Conservation (phyloP, 129 eudicot genomes). For the Escallonia herrerae region DNA sequence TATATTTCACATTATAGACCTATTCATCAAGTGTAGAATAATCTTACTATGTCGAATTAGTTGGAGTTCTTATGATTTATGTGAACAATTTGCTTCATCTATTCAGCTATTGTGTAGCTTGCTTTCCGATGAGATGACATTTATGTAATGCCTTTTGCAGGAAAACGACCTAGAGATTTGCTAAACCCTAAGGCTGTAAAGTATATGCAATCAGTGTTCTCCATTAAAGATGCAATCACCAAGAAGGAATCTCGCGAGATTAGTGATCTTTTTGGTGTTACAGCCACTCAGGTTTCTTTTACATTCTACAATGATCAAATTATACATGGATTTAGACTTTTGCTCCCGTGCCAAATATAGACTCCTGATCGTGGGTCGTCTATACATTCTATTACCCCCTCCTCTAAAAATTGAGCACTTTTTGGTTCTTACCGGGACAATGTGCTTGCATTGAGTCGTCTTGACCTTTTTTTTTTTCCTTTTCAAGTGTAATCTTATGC, state of each 20-base stretch:
- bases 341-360: no score
- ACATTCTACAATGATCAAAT: neutral
- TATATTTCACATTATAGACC: neutral
- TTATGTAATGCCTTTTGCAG: slow-evolving; percentile 32
- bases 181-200: slow-evolving; percentile 87
- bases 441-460: neutral
- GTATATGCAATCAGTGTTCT: slow-evolving; percentile 77
- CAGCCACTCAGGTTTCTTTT: slow-evolving; percentile 78
- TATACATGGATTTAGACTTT: no score
- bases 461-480: neutral
- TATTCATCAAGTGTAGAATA: neutral
- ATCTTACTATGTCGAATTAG: no score
- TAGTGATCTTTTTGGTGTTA: slow-evolving; percentile 81
- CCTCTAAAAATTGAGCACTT: no score
- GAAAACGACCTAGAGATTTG: slow-evolving; percentile 91
- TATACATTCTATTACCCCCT: no score
- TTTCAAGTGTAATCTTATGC: neutral
- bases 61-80: no score
- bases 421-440: no score
- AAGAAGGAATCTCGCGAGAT: slow-evolving; percentile 87
- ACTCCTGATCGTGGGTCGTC: no score
- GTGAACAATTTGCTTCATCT: no score
- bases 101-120: neutral
- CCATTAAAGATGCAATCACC: slow-evolving; percentile 81
- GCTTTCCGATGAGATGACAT: neutral